Evolutionary conservation across 1,284 basidiomycete species (phyloP).

Genomic region (Calocybe gambosa): DNA sequence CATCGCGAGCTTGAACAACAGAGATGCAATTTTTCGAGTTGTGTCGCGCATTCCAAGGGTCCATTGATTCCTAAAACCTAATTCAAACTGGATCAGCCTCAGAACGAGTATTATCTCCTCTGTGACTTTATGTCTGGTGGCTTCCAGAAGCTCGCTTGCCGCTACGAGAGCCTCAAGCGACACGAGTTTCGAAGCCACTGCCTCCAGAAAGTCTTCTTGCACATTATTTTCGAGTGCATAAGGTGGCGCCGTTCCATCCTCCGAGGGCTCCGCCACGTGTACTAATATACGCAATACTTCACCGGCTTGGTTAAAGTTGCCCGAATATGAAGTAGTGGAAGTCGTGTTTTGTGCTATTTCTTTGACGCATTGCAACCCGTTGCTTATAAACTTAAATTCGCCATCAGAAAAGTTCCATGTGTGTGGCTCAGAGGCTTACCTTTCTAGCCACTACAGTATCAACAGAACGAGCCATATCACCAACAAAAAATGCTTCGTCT

Average conservation of each 20-base stretch:
- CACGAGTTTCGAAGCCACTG: conserved; percentile 39
- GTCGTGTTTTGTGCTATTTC: conserved; percentile 41
- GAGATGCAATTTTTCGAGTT: conserved; percentile 37
- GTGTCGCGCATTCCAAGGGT: conserved; percentile 43
- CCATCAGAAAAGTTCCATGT: conserved; percentile 1
- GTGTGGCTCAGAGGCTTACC: conserved; percentile 31
- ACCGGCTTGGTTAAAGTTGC: conserved; percentile 49
- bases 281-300: conserved; percentile 67
- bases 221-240: conserved; percentile 46
- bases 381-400: conserved; percentile 61
- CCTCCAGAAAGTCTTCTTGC: conserved; percentile 50
- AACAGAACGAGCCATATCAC: conserved; percentile 68
- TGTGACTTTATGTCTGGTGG: conserved; percentile 16
- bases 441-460: conserved; percentile 59
- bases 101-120: conserved; percentile 45
- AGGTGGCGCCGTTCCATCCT: conserved; percentile 36
- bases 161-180: conserved; percentile 34
- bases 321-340: conserved; percentile 22
- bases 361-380: conserved; percentile 60
- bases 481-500: conserved; percentile 74
- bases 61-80: conserved; percentile 61
- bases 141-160: conserved; percentile 16
- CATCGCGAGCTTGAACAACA: conserved; percentile 48
- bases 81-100: conserved; percentile 64
- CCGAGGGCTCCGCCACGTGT: conserved; percentile 60